phyloP scores from a whole-genome alignment of 1,284 basidiomycete genomes.

The Ustilago loliicola region DNA sequence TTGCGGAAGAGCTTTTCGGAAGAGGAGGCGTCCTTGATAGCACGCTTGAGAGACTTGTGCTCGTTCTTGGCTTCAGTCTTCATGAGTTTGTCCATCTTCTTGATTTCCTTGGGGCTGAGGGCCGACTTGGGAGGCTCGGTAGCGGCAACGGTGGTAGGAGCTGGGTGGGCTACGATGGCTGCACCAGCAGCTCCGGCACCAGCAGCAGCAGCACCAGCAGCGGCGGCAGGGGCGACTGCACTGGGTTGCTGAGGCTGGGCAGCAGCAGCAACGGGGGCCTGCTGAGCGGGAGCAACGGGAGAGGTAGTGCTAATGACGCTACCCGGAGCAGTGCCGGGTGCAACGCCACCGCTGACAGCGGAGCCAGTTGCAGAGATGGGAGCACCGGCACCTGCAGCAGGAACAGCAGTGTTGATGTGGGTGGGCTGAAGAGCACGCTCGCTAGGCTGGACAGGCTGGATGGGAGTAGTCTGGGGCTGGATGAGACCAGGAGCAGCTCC shows the following conservation, averaged over 20 bases:
- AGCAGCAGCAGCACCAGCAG: slow-evolving; percentile 18
- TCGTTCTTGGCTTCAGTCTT: slow-evolving; percentile 65
- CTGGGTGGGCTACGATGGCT: slow-evolving; percentile 22
- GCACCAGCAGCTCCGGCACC: slow-evolving; percentile 15
- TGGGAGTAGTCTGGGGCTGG: slow-evolving; percentile 33
- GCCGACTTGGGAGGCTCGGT: slow-evolving; percentile 33
- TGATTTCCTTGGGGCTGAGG: slow-evolving; percentile 56
- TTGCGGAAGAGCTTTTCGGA: slow-evolving; percentile 64
- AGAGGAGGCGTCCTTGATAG: slow-evolving; percentile 59
- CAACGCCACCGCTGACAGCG: slow-evolving; percentile 7
- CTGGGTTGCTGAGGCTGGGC: slow-evolving; percentile 24
- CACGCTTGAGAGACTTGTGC: slow-evolving; percentile 57
- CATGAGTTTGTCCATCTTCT: slow-evolving; percentile 66
- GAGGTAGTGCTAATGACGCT: slow-evolving; percentile 9
- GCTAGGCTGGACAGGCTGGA: slow-evolving; percentile 38
- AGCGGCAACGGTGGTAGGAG: slow-evolving; percentile 34
- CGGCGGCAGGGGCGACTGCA: slow-evolving; percentile 26
- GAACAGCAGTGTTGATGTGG: slow-evolving; percentile 39
- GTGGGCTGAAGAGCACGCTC: slow-evolving; percentile 26
- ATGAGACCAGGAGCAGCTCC: slow-evolving; percentile 36
- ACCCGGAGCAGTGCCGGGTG: slow-evolving; percentile 12
- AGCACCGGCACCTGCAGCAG: slow-evolving; percentile 29
- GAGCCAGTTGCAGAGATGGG: slow-evolving; percentile 16
- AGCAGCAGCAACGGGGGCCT: slow-evolving; percentile 16
- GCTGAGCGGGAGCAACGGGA: slow-evolving; percentile 8